These are phyloP conservation scores for Cicer chorassanicum DNA, from an alignment of 306 rosid species.

Conservation along the genomic window DNA sequence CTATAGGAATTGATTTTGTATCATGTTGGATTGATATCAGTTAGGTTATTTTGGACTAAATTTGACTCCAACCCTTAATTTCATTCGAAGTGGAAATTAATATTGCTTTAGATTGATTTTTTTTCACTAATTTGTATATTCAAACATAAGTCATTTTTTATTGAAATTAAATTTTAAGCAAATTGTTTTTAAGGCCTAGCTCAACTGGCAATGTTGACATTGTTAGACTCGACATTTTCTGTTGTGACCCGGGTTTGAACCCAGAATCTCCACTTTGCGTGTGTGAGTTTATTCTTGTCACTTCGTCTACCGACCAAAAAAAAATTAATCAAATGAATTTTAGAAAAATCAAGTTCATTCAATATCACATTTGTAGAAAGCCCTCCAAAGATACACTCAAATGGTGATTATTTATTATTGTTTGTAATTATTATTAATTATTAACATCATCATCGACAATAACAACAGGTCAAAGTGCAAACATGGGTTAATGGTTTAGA, in stretches of 20 bases:
- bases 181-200: too few species aligned
- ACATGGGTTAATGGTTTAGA: conserved; percentile 89
- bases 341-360: conserved; percentile 2
- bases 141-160: not conserved
- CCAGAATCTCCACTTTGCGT: too few species aligned
- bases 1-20: not conserved
- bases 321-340: not conserved
- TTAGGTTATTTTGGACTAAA: not conserved
- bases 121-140: not conserved
- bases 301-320: too few species aligned
- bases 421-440: not conserved
- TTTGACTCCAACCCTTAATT: not conserved
- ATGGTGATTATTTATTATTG: conserved; percentile 21
- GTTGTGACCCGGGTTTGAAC: too few species aligned
- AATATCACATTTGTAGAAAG: not conserved
- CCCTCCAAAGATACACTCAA: not conserved
- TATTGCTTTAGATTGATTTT: not conserved
- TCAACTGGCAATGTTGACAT: too few species aligned
- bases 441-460: conserved; percentile 19
- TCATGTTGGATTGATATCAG: not conserved
- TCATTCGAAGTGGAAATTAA: not conserved
- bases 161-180: not conserved
- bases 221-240: too few species aligned
- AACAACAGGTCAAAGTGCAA: conserved; percentile 84
- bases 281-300: too few species aligned